These are phyloP conservation scores for Meyerozyma elateridarum DNA, from an alignment of 1,139 yeast species.

Conservation along the genomic window DNA sequence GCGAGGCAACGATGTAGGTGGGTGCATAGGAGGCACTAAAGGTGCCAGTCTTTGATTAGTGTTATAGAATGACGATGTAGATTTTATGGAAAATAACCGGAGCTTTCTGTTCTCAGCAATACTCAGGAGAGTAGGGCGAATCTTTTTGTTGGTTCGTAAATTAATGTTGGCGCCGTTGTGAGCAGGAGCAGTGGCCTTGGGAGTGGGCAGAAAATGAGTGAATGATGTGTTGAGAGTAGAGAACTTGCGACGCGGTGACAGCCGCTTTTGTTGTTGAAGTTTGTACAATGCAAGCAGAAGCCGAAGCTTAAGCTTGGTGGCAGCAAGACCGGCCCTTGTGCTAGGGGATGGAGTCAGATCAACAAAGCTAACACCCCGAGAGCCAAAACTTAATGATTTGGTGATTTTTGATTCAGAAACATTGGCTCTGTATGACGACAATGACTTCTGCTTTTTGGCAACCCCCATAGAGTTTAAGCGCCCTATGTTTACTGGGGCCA, in stretches of 20 bases:
- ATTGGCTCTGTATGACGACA: conserved; percentile 3
- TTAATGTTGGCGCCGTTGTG: conserved; percentile 3
- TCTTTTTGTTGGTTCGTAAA: not conserved
- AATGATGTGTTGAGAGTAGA: conserved; percentile 1
- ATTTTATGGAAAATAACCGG: conserved; percentile 4
- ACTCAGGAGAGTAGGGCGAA: conserved; percentile 2
- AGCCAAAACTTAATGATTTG: conserved; percentile 3
- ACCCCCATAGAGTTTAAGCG: conserved; percentile 11
- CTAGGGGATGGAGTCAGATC: not conserved
- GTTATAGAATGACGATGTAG: conserved; percentile 2
- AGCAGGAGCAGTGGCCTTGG: not conserved
- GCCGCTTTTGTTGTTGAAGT: conserved; percentile 28
- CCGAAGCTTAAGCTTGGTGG: conserved; percentile 63
- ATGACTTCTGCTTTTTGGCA: conserved; percentile 1
- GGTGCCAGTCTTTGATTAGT: conserved; percentile 1
- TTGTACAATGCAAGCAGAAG: conserved; percentile 77
- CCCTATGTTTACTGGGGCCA: conserved; percentile 14
- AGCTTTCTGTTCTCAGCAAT: conserved; percentile 2
- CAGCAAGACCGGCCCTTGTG: conserved; percentile 25
- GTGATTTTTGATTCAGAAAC: conserved; percentile 5
- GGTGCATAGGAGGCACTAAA: not conserved
- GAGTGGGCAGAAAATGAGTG: not conserved
- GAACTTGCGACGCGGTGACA: conserved; percentile 2
- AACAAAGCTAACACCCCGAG: conserved; percentile 1
- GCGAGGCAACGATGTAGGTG: not conserved